These are phyloP conservation scores for Chenopodium formosanum DNA, from an alignment of 148 eudicot genomes.

Conservation along the genomic window DNA sequence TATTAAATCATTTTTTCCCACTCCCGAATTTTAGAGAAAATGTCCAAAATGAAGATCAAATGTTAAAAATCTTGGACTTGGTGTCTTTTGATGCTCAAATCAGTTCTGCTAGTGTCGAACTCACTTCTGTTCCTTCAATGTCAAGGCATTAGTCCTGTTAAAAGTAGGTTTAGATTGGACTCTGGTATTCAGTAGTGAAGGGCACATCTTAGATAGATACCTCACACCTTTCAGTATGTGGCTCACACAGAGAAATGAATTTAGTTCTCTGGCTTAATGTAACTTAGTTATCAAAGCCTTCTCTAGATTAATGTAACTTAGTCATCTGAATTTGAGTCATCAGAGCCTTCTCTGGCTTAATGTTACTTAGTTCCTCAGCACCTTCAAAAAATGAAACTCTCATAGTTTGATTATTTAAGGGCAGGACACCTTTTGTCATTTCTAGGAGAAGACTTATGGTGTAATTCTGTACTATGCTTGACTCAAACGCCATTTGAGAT, in stretches of 20 bases:
- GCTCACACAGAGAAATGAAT: not conserved
- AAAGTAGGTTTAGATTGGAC: too few species aligned
- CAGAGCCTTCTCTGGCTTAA: not conserved
- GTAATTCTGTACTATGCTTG: not conserved
- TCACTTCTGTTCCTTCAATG: too few species aligned
- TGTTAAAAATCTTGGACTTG: not conserved
- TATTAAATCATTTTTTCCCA: not conserved
- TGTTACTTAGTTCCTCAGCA: not conserved
- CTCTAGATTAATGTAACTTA: not conserved
- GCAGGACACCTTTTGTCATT: not conserved
- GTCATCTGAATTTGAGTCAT: not conserved
- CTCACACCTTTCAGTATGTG: not conserved
- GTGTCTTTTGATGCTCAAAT: too few species aligned
- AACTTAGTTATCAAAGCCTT: not conserved
- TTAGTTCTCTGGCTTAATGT: not conserved
- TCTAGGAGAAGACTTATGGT: not conserved
- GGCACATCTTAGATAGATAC: too few species aligned
- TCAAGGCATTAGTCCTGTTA: too few species aligned
- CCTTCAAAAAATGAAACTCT: not conserved
- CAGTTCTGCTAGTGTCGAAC: too few species aligned
- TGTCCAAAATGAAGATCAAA: not conserved
- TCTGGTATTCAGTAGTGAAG: too few species aligned
- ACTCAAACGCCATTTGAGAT: not conserved
- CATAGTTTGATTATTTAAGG: not conserved
- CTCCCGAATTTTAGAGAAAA: not conserved